Percentiles rank a stretch among this genome's conserved stretches.
Evolutionary conservation across 148 eudicot species (phyloP).

Genomic region (Camellia sinensis): DNA sequence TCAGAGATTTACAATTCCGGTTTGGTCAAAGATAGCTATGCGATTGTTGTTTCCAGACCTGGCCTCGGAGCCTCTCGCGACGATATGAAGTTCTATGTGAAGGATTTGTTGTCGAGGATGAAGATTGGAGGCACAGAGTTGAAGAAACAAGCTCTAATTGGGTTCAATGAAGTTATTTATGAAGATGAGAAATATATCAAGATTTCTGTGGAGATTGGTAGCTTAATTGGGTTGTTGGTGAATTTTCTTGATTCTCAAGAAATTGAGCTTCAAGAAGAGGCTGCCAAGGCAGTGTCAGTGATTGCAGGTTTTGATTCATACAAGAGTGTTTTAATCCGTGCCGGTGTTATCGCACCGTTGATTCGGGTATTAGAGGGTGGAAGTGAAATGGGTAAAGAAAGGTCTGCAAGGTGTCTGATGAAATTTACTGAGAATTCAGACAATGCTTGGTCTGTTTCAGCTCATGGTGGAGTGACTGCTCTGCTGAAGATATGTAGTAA

Average conservation of each 20-base stretch:
- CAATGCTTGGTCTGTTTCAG: conserved; percentile 85
- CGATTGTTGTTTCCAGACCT: conserved; percentile 64
- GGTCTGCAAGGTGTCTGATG: conserved; percentile 45
- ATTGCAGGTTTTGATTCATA: conserved; percentile 45
- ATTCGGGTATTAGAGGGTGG: conserved; percentile 66
- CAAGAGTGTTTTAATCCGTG: conserved; percentile 36
- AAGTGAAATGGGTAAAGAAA: conserved; percentile 39
- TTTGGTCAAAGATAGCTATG: conserved; percentile 41
- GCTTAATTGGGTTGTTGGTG: conserved; percentile 35
- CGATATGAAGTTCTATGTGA: conserved; percentile 61
- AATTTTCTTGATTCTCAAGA: conserved; percentile 54
- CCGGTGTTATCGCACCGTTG: conserved; percentile 59
- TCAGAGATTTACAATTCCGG: conserved; percentile 44
- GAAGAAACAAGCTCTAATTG: conserved; percentile 59
- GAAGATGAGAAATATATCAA: conserved; percentile 71
- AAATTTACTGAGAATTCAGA: conserved; percentile 72
- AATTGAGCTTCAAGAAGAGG: conserved; percentile 50
- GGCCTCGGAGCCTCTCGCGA: conserved; percentile 43
- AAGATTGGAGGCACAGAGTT: conserved; percentile 56
- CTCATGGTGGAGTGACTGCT: conserved; percentile 78
- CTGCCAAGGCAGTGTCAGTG: conserved; percentile 32
- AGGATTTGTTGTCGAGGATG: conserved; percentile 60
- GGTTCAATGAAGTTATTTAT: conserved; percentile 48
- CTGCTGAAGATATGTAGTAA: conserved; percentile 49
- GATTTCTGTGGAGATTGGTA: conserved; percentile 47